phyloP scores from a whole-genome alignment of 2,329 filamentous ascomycete genomes.

The Pleoardoris graminearum region DNA sequence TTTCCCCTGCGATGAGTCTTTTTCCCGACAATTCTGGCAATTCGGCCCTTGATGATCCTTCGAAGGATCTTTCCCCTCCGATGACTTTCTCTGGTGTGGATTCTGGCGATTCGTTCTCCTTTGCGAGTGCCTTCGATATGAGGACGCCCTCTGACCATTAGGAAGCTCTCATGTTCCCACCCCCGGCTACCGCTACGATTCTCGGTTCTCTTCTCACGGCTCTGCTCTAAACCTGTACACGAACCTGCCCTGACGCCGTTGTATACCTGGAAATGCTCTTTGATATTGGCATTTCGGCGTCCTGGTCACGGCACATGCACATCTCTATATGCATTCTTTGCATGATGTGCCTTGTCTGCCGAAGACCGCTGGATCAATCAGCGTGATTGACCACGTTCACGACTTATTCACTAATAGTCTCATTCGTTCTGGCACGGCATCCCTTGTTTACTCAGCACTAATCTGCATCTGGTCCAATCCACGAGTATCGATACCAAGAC shows the following conservation, averaged over 20 bases:
- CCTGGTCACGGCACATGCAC: not conserved
- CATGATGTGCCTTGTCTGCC: not conserved
- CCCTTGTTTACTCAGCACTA: too few relatives aligned
- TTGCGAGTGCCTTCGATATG: too few relatives aligned
- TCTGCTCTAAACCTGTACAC: not conserved
- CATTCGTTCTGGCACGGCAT: not conserved
- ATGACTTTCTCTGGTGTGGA: too few relatives aligned
- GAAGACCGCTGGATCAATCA: too few relatives aligned
- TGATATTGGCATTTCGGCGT: not conserved
- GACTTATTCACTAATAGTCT: not conserved
- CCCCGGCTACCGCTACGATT: not conserved
- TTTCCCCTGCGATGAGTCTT: not conserved
- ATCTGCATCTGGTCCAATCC: too few relatives aligned
- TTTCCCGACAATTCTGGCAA: too few relatives aligned
- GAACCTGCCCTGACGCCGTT: not conserved
- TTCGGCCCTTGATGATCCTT: too few relatives aligned
- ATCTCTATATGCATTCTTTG: not conserved
- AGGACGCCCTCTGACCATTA: too few relatives aligned
- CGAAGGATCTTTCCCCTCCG: too few relatives aligned
- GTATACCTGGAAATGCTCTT: not conserved
- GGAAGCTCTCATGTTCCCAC: too few relatives aligned
- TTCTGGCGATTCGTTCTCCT: too few relatives aligned
- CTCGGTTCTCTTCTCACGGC: not conserved
- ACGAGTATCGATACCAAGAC: too few relatives aligned
- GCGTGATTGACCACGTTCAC: not conserved